Percentiles rank a stretch among this genome's conserved stretches.
Conservation (phyloP, 129 eudicot genomes). For the Escallonia herrerae region DNA sequence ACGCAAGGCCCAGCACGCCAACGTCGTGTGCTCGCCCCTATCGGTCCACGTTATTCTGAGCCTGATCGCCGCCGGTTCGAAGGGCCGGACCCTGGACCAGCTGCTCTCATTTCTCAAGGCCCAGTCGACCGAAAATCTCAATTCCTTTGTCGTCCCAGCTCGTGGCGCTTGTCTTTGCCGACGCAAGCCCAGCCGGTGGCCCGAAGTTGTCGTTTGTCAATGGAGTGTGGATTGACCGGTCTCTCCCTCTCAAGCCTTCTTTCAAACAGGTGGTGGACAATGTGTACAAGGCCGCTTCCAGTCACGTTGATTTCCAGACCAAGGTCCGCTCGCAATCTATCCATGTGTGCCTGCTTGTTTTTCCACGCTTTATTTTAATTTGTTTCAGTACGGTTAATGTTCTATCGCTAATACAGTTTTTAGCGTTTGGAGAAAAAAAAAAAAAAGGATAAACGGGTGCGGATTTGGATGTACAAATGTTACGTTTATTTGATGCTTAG, state of each 20-base stretch:
- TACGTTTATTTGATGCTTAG: too few species aligned
- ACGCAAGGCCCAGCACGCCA: conserved; percentile 25
- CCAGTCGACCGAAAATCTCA: conserved; percentile 33
- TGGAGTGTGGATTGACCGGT: conserved; percentile 66
- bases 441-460: too few species aligned
- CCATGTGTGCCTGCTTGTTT: too few species aligned
- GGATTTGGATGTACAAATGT: too few species aligned
- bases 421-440: too few species aligned
- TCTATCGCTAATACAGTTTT: too few species aligned
- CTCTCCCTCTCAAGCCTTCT: conserved; percentile 39
- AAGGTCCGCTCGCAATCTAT: conserved; percentile 29
- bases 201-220: conserved; percentile 57
- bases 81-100: conserved; percentile 50
- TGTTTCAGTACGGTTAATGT: too few species aligned
- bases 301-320: conserved; percentile 55
- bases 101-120: conserved; percentile 53
- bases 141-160: conserved; percentile 48
- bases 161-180: conserved; percentile 39
- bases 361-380: too few species aligned
- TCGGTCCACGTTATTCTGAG: conserved; percentile 55
- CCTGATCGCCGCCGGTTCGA: conserved; percentile 58
- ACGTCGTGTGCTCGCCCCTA: conserved; percentile 68
- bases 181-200: conserved; percentile 56
- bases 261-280: conserved; percentile 48
- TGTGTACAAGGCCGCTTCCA: conserved; percentile 46